Evolutionary conservation across 1,139 yeast genomes (phyloP), one percentile per base, ranked within the genome.

Genomic region (Pneumocystis sp.): DNA sequence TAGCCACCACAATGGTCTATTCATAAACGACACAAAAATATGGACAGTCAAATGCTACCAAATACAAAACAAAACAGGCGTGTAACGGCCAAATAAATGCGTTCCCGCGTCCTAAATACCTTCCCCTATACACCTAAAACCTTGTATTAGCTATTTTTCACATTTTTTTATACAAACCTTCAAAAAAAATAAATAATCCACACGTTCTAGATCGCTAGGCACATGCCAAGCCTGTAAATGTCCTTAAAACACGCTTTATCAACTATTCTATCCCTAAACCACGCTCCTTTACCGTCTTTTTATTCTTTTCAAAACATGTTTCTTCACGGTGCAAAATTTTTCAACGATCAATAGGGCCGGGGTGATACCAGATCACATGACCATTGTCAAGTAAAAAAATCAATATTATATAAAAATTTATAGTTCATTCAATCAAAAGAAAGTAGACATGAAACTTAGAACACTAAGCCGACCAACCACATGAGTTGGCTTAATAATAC

Each of bases 381-480:
- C 8, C 2, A 40, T 4, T 15, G 1, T 15, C 4, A 31, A n/a
- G 4, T 65, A 62, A 12, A 42, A n/a, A 42, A 7, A 42, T 42
- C 15, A 42, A 7, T 17, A 42, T 1, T 2, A 15, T 44, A 19
- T 19, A 44, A n/a, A 21, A 44, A 44, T 44, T 19, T 12, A 19
- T 31, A 44, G 1, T 31, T 31, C 34, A 31, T 31, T 31, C 3
- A 5, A 31, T 31, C 3, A 31, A 31, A 5, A 31, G 5, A 31
- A 31, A 31, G 34, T 74, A 42, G 85, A 80, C 73, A 84, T 80
- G 76, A 81, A 88, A 62, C 88, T 83, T 72, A 89, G 80, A 75
- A 89, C 80, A 75, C 89, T 96, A 72, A 89, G 95, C 80, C 89
- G 89, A 70, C 96, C 88, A 67, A 88, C 96, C 68, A 89, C 86